Conservation (phyloP, 1,284 basidiomycete species). For the Microbotryomycetes sp. region DNA sequence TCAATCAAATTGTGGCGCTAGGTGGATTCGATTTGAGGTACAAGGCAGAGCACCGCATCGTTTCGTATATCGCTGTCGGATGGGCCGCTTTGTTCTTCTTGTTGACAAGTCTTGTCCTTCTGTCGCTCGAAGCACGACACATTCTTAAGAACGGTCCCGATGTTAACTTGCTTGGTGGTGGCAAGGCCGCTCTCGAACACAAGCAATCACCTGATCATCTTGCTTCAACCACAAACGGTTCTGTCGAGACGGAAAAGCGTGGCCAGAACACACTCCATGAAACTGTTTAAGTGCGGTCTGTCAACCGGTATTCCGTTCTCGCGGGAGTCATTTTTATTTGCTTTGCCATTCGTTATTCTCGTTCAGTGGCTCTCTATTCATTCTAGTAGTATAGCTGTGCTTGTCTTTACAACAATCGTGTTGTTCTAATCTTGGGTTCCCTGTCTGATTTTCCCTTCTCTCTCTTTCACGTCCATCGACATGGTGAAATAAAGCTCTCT, state of each 20-base stretch:
- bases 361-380: not conserved
- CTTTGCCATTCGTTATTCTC: too few species aligned
- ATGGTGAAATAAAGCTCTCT: too few species aligned
- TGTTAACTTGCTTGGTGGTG: not conserved
- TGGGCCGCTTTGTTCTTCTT: constrained; percentile 24
- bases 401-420: too few species aligned
- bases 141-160: constrained; percentile 28
- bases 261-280: too few species aligned
- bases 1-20: constrained; percentile 13
- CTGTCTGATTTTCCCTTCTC: too few species aligned
- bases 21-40: constrained; percentile 13
- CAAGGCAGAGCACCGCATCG: constrained; percentile 11
- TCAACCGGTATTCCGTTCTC: too few species aligned
- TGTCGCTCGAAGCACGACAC: constrained; percentile 24
- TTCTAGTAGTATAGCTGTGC: not conserved
- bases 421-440: too few species aligned
- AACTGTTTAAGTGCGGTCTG: too few species aligned
- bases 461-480: too few species aligned
- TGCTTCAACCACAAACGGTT: not conserved
- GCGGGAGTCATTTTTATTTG: too few species aligned
- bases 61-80: constrained; percentile 22
- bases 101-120: constrained; percentile 18
- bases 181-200: not conserved
- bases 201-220: not conserved
- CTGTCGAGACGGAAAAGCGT: not conserved